These are phyloP conservation scores for Ramichloridium luteum DNA, from an alignment of 2,329 filamentous ascomycete genomes.

Conservation along the genomic window DNA sequence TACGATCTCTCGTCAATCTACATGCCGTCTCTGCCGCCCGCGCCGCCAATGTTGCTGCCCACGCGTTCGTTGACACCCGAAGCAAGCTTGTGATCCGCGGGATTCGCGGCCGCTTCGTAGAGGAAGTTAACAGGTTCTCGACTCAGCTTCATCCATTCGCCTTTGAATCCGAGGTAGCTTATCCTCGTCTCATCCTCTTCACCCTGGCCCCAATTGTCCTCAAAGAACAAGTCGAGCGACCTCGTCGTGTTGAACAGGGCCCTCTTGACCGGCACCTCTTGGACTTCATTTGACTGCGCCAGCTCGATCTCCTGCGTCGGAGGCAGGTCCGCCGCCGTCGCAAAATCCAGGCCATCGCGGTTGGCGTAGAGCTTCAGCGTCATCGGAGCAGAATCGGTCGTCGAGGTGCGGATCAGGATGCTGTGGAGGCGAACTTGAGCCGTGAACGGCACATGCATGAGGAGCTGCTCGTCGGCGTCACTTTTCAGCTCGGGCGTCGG, in stretches of 20 bases:
- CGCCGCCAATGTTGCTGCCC: constrained; percentile 23
- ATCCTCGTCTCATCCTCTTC: constrained; percentile 70
- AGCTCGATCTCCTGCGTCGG: constrained; percentile 69
- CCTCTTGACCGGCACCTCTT: constrained; percentile 80
- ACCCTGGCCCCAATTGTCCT: constrained; percentile 69
- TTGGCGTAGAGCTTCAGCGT: constrained; percentile 85
- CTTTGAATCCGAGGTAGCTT: constrained; percentile 82
- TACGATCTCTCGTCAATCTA: too few species aligned
- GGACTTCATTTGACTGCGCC: constrained; percentile 64
- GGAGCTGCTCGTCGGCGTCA: constrained; percentile 82
- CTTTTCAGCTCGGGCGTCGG: constrained; percentile 65
- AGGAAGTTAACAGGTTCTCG: constrained; percentile 73
- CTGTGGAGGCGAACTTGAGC: constrained; percentile 88
- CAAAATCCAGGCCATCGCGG: constrained; percentile 75
- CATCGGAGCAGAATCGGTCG: constrained; percentile 56
- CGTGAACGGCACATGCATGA: constrained; percentile 91
- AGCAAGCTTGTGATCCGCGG: constrained; percentile 60
- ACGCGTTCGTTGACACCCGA: constrained; percentile 25
- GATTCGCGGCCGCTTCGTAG: constrained; percentile 91
- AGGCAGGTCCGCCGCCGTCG: constrained; percentile 44
- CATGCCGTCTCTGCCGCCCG: constrained; percentile 16
- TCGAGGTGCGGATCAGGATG: constrained; percentile 70
- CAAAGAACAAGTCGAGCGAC: constrained; percentile 72
- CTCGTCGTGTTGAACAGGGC: constrained; percentile 80
- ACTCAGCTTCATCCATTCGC: constrained; percentile 81